Evolutionary conservation across 1,284 basidiomycete genomes (phyloP).

Genomic region (Porogramme epimiltina): DNA sequence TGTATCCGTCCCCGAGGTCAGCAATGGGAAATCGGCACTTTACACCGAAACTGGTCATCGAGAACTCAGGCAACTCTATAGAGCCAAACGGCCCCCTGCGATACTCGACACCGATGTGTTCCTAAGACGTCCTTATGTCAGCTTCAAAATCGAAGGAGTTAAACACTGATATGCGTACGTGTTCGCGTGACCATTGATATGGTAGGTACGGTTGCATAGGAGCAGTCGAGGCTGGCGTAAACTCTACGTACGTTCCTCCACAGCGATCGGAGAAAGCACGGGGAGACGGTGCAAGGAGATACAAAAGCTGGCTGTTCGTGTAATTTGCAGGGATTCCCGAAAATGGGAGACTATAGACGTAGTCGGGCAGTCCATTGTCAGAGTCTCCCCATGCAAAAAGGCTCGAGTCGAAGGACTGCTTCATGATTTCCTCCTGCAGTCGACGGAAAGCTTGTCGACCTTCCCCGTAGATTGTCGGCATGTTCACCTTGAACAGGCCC

Average conservation of each 20-base stretch:
- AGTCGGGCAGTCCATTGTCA: background rate
- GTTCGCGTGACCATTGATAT: too few species aligned
- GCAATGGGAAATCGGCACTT: background rate
- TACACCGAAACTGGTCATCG: background rate
- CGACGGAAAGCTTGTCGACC: slow-evolving; percentile 2
- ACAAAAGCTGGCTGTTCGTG: background rate
- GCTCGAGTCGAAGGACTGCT: slow-evolving; percentile 1
- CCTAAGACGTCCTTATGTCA: too few species aligned
- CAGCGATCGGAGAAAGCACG: background rate
- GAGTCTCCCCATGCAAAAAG: slow-evolving; percentile 2
- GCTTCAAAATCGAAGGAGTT: too few species aligned
- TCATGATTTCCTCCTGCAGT: slow-evolving; percentile 6
- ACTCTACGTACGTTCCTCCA: too few species aligned
- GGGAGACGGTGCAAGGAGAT: background rate
- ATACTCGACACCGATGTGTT: background rate
- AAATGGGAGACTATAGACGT: background rate
- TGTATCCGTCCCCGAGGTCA: background rate
- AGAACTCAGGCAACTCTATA: background rate
- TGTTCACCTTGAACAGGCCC: slow-evolving; percentile 6
- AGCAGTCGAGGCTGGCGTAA: too few species aligned
- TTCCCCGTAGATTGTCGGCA: slow-evolving; percentile 11
- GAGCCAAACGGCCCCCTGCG: background rate
- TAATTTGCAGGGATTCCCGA: background rate
- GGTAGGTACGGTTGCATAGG: too few species aligned
- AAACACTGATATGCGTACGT: too few species aligned